Base-by-base conservation (phyloP, 371 early-diverging fungal species). In the Enterospora canceri region DNA sequence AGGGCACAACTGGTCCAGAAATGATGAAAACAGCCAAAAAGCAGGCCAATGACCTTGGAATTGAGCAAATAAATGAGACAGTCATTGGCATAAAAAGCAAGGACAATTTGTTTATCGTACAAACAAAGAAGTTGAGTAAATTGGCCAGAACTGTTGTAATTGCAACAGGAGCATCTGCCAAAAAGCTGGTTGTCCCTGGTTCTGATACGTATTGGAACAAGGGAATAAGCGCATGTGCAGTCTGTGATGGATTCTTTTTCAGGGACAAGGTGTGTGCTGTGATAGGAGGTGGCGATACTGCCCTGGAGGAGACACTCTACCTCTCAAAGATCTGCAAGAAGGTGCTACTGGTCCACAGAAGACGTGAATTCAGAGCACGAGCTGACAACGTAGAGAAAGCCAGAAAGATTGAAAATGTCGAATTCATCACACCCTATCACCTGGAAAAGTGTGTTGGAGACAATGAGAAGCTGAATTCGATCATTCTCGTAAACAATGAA, bases 151-250 rank as follows among this genome's bases (percentile, higher is more conserved):
- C 89, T 21, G 83, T 97, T 64, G 88, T 94, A 63, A 83, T 95
- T 57, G 92, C 94, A 58, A 97, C 97, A 23, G 97, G 97, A 61
- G 94, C 97, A 32, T 90, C 92, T 34, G 97, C 97, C 60, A 91
- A 87, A 82, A 86, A 93, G 75, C 85, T 94, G 81, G 28, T 68
- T 67, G 73, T 70, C 0, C 72, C 72, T 49, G 78, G 78, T 5
- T 71, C 79, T 15, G 87, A 87, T 46, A 82, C 74, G 62, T 88
- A 85, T 83, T 92, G 92, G 92, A 87, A 89, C 76, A 84, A 85
- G 29, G 97, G 97, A 76, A 92, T 97, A 78, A 90, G 91, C 65
- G 94, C 97, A 21, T 97, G 97, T 80, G 97, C 97, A 49, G 94
- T 94, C 34, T 97, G 97, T 84, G 97, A 97, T 81, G 97, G 88